Base-by-base conservation (phyloP, 345 rosid species). In the Linum trigynum region DNA sequence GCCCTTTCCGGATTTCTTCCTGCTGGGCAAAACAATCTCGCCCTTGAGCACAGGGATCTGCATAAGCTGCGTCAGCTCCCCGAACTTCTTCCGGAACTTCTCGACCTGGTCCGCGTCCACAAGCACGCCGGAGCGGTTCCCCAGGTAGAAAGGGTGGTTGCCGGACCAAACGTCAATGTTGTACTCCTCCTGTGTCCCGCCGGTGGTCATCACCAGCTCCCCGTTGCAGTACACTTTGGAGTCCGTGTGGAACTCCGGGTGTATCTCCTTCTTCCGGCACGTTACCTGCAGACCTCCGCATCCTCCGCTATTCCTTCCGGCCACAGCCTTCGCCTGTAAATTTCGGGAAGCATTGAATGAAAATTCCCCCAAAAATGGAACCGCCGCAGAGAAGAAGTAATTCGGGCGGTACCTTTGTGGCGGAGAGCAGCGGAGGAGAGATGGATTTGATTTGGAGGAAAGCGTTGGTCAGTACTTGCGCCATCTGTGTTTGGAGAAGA, bases 161-260 rank as follows among this genome's bases (percentile, higher is more conserved):
- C 99, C 97, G 1, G 99, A 88, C 96, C 96, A 94, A 32, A 88
- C 97, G 65, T 94, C 97, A 10, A 88, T 88, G 39, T 85, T 87
- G 73, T 94, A 90, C 86, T 86, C 95, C 79, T 86, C 81, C 77
- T 76, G 80, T 3, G 97, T 90, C 62, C 97, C 99, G 42, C 96
- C 92, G 0, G 99, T 90, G 2, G 97, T 90, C 99, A 90, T 81
- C 74, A 94, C 96, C 61, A 85, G 82, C 80, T 94, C 97, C 3
- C 89, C 86, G 16, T 88, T 90, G 69, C 99, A 90, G 77, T 84
- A 83, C 6, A 94, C 99, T 74, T 88, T 86, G 7, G 97, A 88
- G 66, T 86, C 95, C 63, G 77, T 78, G 78, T 86, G 41, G 76
- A 94, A 85, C 32, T 85, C 79, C 0, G 96, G 99, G 65, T 88